phyloP scores from a whole-genome alignment of 2,329 filamentous ascomycete species.

The Fusarium mangiferae region DNA sequence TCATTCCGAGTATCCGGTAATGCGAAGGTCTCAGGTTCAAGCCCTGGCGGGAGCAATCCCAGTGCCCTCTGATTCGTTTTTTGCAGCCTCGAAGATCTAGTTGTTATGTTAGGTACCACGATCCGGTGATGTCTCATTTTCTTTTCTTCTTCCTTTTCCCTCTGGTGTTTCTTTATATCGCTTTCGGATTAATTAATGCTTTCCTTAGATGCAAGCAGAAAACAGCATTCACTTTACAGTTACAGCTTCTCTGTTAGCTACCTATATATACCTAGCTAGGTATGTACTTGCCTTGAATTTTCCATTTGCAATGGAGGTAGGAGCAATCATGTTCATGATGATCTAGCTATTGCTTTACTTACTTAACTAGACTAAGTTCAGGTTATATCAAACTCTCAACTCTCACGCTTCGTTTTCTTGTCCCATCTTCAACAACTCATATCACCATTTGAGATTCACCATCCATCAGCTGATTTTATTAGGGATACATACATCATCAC shows the following conservation, averaged over 20 bases:
- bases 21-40: slow-evolving; percentile 49
- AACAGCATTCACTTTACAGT: too few species aligned
- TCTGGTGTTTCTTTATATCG: not conserved
- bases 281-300: not conserved
- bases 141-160: not conserved
- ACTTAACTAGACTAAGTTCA: not conserved
- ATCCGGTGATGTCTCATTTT: not conserved
- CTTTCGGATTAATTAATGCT: not conserved
- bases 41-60: slow-evolving; percentile 47
- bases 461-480: not conserved
- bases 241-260: not conserved
- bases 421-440: not conserved
- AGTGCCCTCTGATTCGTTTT: slow-evolving; percentile 32
- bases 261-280: not conserved
- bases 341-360: not conserved
- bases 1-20: slow-evolving; percentile 36
- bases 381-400: not conserved
- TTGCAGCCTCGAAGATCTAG: not conserved
- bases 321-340: not conserved
- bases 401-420: not conserved
- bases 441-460: not conserved
- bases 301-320: not conserved
- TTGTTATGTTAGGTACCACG: not conserved
- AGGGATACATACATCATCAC: not conserved
- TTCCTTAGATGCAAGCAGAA: not conserved